Conservation (phyloP, 495 filamentous ascomycete species). For the Aspergillus leporis region DNA sequence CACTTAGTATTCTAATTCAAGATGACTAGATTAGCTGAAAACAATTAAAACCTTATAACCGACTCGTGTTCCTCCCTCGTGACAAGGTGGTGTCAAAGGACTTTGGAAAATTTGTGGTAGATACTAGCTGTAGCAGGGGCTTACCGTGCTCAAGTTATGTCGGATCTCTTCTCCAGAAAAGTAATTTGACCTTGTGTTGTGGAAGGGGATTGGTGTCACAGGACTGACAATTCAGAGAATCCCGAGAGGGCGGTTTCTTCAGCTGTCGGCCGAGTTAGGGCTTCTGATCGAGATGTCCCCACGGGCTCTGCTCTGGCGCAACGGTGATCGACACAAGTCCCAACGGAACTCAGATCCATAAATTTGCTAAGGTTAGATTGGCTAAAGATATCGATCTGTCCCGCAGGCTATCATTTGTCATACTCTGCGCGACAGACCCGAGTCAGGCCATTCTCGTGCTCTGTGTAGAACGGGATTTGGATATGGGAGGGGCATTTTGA, state of each 20-base stretch:
- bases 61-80: no score
- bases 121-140: no score
- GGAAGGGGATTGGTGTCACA: no score
- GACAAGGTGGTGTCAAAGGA: no score
- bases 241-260: not conserved
- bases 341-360: not conserved
- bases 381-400: not conserved
- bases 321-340: not conserved
- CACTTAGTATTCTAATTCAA: no score
- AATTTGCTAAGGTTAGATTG: not conserved
- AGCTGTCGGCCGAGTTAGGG: conserved; percentile 1
- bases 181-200: no score
- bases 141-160: no score
- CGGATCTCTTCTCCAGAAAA: no score
- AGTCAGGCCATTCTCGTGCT: not conserved
- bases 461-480: not conserved
- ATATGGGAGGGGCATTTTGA: not conserved
- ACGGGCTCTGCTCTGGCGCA: not conserved
- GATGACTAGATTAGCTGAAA: no score
- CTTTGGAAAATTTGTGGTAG: no score
- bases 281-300: not conserved
- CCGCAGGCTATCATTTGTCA: not conserved
- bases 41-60: no score
- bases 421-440: not conserved
- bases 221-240: no score